phyloP scores from a whole-genome alignment of 805 yeast species.

The Sugiyamaella marilandica region DNA sequence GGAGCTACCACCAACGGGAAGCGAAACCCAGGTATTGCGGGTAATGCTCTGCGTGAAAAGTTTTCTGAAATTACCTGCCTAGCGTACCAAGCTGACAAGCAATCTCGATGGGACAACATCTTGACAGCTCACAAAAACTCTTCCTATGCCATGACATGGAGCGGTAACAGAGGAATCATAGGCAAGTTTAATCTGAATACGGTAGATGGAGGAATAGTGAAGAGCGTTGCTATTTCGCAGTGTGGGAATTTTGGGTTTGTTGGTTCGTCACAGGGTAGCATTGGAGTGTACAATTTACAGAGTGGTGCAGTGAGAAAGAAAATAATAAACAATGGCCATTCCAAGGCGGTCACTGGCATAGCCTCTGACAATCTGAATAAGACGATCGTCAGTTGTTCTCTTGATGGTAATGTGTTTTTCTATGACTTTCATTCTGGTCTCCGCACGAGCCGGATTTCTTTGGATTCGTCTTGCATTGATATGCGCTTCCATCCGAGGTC shows the following conservation, averaged over 20 bases:
- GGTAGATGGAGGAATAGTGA: conserved; percentile 72
- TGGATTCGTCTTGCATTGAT: conserved; percentile 73
- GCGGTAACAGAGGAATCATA: conserved; percentile 67
- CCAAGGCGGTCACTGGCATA: conserved; percentile 76
- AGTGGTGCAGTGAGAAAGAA: conserved; percentile 77
- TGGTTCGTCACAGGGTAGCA: conserved; percentile 82
- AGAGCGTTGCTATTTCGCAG: conserved; percentile 71
- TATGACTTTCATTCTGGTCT: conserved; percentile 74
- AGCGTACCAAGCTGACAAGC: conserved; percentile 68
- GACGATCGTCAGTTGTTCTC: conserved; percentile 77
- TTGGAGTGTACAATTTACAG: conserved; percentile 84
- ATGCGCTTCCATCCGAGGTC: conserved; percentile 77
- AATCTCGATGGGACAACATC: conserved; percentile 91
- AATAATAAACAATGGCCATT: conserved; percentile 56
- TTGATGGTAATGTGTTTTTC: conserved; percentile 86
- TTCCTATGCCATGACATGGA: conserved; percentile 86
- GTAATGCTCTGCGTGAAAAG: conserved; percentile 49
- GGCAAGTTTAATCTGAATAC: conserved; percentile 71
- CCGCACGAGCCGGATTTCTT: conserved; percentile 57
- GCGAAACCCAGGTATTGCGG: conserved; percentile 38
- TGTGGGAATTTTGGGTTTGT: conserved; percentile 95
- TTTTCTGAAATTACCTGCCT: conserved; percentile 71
- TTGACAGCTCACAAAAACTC: conserved; percentile 85
- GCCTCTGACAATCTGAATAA: conserved; percentile 88
- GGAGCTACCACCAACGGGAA: conserved; percentile 28